phyloP scores from a whole-genome alignment of 306 rosid genomes.

The Quercus mongolica region DNA sequence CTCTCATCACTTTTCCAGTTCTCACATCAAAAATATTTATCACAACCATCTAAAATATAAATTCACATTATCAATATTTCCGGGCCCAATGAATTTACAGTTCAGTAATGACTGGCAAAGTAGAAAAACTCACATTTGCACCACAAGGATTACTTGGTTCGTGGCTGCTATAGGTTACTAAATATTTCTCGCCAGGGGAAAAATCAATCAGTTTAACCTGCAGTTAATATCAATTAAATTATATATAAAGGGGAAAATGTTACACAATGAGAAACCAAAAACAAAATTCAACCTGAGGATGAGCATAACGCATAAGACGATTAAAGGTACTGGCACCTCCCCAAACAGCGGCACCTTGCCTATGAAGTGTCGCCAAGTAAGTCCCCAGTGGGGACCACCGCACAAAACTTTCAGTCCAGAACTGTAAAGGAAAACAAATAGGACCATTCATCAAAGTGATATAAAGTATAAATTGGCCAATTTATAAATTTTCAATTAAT shows the following conservation, averaged over 20 bases:
- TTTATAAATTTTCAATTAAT: neutral
- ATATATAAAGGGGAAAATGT: neutral
- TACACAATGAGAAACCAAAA: neutral
- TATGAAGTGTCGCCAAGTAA: constrained; percentile 80
- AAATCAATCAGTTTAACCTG: constrained; percentile 88
- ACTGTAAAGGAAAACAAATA: constrained; percentile 40
- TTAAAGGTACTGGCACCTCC: constrained; percentile 75
- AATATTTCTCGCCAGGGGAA: constrained; percentile 81
- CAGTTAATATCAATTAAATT: neutral
- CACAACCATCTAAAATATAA: constrained; percentile 59
- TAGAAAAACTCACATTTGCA: constrained; percentile 62
- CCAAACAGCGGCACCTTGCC: constrained; percentile 95
- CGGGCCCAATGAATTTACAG: neutral
- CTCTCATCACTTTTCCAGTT: constrained; percentile 86
- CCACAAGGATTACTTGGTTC: constrained; percentile 92
- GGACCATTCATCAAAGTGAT: neutral
- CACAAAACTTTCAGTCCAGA: constrained; percentile 90
- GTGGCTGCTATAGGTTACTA: constrained; percentile 83
- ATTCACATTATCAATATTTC: constrained; percentile 21
- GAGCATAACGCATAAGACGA: constrained; percentile 83
- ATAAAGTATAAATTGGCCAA: neutral
- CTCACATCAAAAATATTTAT: constrained; percentile 87
- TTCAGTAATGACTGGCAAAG: neutral
- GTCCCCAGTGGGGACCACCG: constrained; percentile 91
- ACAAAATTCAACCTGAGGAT: constrained; percentile 59